Percentiles rank a stretch among this genome's conserved stretches.
These are phyloP conservation scores for Stachybotrys chlorohalonatus DNA, from an alignment of 2,329 filamentous ascomycete genomes.

Conservation along the genomic window DNA sequence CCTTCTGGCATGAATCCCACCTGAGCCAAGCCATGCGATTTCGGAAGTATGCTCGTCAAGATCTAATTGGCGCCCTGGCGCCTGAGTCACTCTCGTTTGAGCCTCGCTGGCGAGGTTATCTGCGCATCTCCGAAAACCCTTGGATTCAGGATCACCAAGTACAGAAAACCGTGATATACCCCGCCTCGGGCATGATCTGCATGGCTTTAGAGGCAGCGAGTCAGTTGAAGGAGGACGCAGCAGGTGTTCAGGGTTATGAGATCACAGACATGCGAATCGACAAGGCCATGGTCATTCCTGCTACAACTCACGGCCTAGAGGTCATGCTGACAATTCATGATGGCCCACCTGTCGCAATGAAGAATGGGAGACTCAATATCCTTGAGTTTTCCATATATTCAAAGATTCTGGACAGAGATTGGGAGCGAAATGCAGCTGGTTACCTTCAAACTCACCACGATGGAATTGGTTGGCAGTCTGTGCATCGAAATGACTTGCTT, in stretches of 20 bases:
- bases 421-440: conserved; percentile 34
- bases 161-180: conserved; percentile 40
- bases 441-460: conserved; percentile 18
- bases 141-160: conserved; percentile 45
- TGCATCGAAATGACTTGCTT: conserved; percentile 7
- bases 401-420: conserved; percentile 27
- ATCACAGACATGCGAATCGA: conserved; percentile 36
- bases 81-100: conserved; percentile 34
- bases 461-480: conserved; percentile 6
- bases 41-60: conserved; percentile 34
- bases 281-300: conserved; percentile 42
- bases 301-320: conserved; percentile 37
- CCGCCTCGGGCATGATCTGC: conserved; percentile 38
- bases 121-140: conserved; percentile 38
- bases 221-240: conserved; percentile 23
- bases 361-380: neutral
- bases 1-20: conserved; percentile 45
- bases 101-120: conserved; percentile 39
- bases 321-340: conserved; percentile 28
- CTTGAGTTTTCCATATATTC: conserved; percentile 38
- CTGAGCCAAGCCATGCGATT: conserved; percentile 33
- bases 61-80: conserved; percentile 39
- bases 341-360: neutral
- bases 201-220: conserved; percentile 39
- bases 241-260: conserved; percentile 26